A percentile compares a stretch with the other conserved stretches of the same genome.
Evolutionary conservation across 306 rosid genomes (phyloP).

Genomic region (Malus sylvestris): DNA sequence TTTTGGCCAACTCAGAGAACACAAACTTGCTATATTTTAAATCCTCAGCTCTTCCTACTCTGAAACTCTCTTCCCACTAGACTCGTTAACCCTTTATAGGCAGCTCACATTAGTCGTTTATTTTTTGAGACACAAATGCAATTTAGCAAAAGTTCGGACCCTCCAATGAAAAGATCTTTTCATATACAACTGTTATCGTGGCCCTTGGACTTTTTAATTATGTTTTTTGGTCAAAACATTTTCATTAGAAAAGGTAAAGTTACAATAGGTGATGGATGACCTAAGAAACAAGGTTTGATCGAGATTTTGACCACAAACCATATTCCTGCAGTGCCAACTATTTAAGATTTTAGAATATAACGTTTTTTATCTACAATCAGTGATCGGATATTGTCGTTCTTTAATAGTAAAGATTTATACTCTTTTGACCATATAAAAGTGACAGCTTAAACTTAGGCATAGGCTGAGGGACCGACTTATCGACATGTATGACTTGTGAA

Average conservation of each 20-base stretch:
- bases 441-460: background rate
- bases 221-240: too few relatives aligned
- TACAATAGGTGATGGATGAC: too few relatives aligned
- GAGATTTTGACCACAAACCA: background rate
- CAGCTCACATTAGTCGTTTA: background rate
- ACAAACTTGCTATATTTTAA: background rate
- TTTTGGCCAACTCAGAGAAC: background rate
- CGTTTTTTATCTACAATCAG: too few relatives aligned
- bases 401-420: background rate
- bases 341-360: too few relatives aligned
- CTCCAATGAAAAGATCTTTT: background rate
- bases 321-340: background rate
- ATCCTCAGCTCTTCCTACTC: too few relatives aligned
- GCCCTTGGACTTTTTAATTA: too few relatives aligned
- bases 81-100: background rate
- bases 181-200: background rate
- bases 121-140: background rate
- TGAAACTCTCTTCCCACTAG: background rate
- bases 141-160: background rate
- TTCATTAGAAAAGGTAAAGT: too few relatives aligned
- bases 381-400: background rate
- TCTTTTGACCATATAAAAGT: background rate
- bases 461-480: background rate
- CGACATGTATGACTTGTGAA: background rate
- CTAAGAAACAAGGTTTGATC: too few relatives aligned